Conservation (phyloP, 1,284 basidiomycete species). For the Takashimella koratensis region DNA sequence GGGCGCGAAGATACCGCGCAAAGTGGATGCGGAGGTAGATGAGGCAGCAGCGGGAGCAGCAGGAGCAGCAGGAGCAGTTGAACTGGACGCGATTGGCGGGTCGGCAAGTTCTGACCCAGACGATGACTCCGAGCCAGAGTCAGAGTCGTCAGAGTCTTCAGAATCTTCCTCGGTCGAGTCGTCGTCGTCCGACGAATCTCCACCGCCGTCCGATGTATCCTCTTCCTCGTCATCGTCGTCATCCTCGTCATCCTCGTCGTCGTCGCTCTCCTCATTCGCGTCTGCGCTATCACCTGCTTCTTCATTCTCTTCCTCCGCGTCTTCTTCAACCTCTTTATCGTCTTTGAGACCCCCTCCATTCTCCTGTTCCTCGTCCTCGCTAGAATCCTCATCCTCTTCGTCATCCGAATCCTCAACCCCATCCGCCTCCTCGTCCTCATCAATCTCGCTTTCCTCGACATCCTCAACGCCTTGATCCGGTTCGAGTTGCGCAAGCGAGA, state of each 20-base stretch:
- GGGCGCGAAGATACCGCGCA: conserved; percentile 5
- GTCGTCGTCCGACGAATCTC: too few relatives aligned
- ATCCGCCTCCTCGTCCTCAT: conserved; percentile 3
- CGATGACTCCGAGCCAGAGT: conserved; percentile 2
- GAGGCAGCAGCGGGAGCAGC: neutral
- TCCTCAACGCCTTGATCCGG: too few relatives aligned
- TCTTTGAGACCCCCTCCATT: neutral
- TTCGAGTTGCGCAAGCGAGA: too few relatives aligned
- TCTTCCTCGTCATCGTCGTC: conserved; percentile 4
- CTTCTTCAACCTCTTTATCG: neutral
- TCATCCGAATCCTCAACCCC: conserved; percentile 7
- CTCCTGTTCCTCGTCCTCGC: conserved; percentile 4
- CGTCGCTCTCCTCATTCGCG: conserved; percentile 1
- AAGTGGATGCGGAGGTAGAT: conserved; percentile 1
- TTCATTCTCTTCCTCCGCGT: conserved; percentile 8
- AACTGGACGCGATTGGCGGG: neutral
- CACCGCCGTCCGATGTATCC: neutral
- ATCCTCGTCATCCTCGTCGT: conserved; percentile 10
- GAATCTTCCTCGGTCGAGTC: conserved; percentile 5
- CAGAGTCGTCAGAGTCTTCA: conserved; percentile 15
- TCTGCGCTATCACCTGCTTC: neutral
- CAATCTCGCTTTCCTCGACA: conserved; percentile 10
- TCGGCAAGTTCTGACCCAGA: conserved; percentile 2
- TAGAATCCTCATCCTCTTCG: conserved; percentile 8
- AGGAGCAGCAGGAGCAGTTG: conserved; percentile 1